Evolutionary conservation across 208 protist species (phyloP).

Genomic region (Wallacemonas sp.): DNA sequence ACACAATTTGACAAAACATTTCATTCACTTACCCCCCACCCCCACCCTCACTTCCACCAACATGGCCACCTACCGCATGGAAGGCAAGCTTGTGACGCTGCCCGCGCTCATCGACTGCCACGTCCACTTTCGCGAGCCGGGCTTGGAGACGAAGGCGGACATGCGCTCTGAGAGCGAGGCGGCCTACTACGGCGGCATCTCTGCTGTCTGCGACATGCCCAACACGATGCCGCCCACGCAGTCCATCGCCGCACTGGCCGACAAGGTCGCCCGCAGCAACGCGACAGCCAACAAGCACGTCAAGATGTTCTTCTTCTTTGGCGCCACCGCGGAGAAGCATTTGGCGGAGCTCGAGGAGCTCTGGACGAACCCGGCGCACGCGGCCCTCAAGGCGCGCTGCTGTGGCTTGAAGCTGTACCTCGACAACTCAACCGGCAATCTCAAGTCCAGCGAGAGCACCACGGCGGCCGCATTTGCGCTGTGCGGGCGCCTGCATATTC

Average conservation of each 20-base stretch:
- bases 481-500: constrained; percentile 67
- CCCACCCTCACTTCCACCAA: background rate
- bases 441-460: constrained; percentile 66
- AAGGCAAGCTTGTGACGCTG: constrained; percentile 37
- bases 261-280: constrained; percentile 65
- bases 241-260: constrained; percentile 57
- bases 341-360: constrained; percentile 68
- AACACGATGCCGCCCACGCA: constrained; percentile 87
- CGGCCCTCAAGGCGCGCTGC: constrained; percentile 54
- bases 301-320: constrained; percentile 82
- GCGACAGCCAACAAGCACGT: constrained; percentile 26
- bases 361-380: constrained; percentile 60
- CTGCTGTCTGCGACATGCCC: constrained; percentile 84
- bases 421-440: constrained; percentile 86
- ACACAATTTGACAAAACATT: background rate
- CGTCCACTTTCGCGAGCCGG: constrained; percentile 94
- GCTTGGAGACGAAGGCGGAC: constrained; percentile 92
- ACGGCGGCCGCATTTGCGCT: constrained; percentile 69
- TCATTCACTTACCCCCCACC: background rate
- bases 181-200: constrained; percentile 91
- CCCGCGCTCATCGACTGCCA: constrained; percentile 93
- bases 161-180: constrained; percentile 87
- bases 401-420: constrained; percentile 88
- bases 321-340: constrained; percentile 66
- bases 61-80: constrained; percentile 9